Percentiles rank a stretch among this genome's conserved stretches.
phyloP scores from a whole-genome alignment of 2,329 filamentous ascomycete species.

The Huntiella decipiens region DNA sequence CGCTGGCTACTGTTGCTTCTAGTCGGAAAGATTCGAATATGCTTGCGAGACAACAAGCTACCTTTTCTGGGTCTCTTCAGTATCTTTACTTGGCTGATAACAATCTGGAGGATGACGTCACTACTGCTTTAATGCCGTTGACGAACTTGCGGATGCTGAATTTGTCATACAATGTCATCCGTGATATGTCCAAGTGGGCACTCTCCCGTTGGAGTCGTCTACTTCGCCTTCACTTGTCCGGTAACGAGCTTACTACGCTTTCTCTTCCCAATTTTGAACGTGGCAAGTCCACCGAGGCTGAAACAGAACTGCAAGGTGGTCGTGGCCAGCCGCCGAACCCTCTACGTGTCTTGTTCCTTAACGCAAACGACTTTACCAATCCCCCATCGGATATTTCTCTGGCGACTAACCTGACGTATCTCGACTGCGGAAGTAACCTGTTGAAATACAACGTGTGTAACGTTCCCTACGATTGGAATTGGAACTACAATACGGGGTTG shows the following conservation, averaged over 20 bases:
- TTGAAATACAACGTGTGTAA: conserved; percentile 98
- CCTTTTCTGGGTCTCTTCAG: conserved; percentile 70
- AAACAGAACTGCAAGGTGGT: conserved; percentile 20
- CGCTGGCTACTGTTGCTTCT: conserved; percentile 28
- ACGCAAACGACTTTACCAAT: conserved; percentile 94
- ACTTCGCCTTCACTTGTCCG: conserved; percentile 81
- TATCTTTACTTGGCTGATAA: conserved; percentile 87
- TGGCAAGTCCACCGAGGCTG: conserved; percentile 25
- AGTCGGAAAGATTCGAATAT: conserved; percentile 67
- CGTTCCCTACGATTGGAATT: conserved; percentile 99
- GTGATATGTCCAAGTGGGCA: conserved; percentile 75
- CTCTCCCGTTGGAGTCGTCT: conserved; percentile 81
- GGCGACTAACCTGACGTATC: conserved; percentile 72
- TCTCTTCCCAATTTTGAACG: conserved; percentile 87
- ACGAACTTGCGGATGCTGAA: conserved; percentile 77
- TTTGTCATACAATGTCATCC: conserved; percentile 75
- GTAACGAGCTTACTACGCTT: conserved; percentile 79
- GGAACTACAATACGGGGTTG: conserved; percentile 93
- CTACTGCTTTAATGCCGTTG: conserved; percentile 71
- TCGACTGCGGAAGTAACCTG: conserved; percentile 88
- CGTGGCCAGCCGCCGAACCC: conserved; percentile 29
- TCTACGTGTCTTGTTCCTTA: conserved; percentile 81
- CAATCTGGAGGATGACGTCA: conserved; percentile 81
- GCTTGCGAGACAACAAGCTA: conserved; percentile 60
- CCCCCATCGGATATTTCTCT: conserved; percentile 88